phyloP scores from a whole-genome alignment of 768 basidiomycete genomes.

The Kockovaella imperatae region DNA sequence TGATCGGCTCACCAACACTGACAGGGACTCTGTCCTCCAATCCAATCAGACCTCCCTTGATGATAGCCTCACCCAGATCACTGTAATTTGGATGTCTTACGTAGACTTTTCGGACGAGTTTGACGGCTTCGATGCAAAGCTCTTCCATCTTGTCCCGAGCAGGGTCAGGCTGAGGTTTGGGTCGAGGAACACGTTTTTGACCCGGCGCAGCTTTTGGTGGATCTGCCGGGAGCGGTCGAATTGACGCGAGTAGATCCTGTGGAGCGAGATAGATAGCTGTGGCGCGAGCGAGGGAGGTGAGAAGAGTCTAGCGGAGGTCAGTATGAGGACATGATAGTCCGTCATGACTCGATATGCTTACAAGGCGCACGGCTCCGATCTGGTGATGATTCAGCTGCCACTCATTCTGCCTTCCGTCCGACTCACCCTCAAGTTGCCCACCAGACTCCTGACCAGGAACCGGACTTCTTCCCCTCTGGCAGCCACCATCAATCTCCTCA shows the following conservation, averaged over 20 bases:
- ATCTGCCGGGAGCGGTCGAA: slow-evolving; percentile 30
- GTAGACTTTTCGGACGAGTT: slow-evolving; percentile 61
- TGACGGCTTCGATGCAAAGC: slow-evolving; percentile 56
- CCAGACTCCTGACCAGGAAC: slow-evolving; percentile 55
- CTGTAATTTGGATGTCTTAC: slow-evolving; percentile 44
- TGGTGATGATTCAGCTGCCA: too few relatives aligned
- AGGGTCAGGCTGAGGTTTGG: slow-evolving; percentile 37
- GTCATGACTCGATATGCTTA: slow-evolving; percentile 10
- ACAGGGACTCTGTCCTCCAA: slow-evolving; percentile 59
- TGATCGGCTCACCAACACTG: slow-evolving; percentile 55
- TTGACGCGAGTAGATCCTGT: slow-evolving; percentile 24
- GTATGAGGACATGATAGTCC: not conserved
- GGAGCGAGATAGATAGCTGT: slow-evolving; percentile 51
- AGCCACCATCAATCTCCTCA: slow-evolving; percentile 72
- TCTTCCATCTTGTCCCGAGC: slow-evolving; percentile 39
- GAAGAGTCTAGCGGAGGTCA: slow-evolving; percentile 50
- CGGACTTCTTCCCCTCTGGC: slow-evolving; percentile 82
- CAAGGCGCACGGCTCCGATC: slow-evolving; percentile 76
- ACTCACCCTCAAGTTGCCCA: slow-evolving; percentile 39
- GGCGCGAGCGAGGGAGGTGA: slow-evolving; percentile 71
- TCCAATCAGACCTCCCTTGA: slow-evolving; percentile 54
- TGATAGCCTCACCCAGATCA: slow-evolving; percentile 55
- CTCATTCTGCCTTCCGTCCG: slow-evolving; percentile 41
- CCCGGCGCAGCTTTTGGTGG: slow-evolving; percentile 37
- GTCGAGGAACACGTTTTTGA: slow-evolving; percentile 40